Evolutionary conservation across 768 basidiomycete genomes (phyloP), one percentile per base, ranked within the genome.

Genomic region (Termitomyces sp.): DNA sequence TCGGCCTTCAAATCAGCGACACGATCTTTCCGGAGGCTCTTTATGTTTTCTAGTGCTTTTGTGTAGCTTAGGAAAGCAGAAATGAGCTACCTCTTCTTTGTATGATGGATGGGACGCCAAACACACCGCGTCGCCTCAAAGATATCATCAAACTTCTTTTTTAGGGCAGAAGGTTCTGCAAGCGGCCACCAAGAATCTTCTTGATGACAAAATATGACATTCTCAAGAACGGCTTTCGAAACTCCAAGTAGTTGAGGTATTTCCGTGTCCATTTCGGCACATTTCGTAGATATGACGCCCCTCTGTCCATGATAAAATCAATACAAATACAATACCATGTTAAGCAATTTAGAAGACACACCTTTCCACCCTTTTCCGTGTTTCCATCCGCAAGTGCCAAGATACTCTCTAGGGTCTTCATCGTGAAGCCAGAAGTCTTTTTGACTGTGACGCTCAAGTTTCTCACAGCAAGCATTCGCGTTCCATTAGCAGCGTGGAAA

Each of bases 111-210:
- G 33, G 5, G 1, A 31, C 18, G 46, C 44, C 44, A 36, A 44
- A 68, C 77, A 34, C 53, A 91, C 94, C 90, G 89, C 20, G 95
- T 98, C 4, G 97, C 97, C 72, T 99, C 97, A 66, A 99, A 98
- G 58, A 99, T 99, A 67, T 99, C 97, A 66, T 99, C 97, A 61
- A 99, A 99, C 70, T 98, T 98, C 81, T 98, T 98, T 81, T 99
- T 99, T 39, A 99, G 74, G 0, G 86, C 82, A 12, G 91, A 76
- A 2, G 96, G 91, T 65, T 98, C 97, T 0, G 95, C 81, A 24
- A 99, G 80, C 0, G 97, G 97, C 97, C 97, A 99, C 67, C 93
- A 98, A 0, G 94, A 95, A 55, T 99, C 97, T 67, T 99, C 97
- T 73, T 99, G 97, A 72, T 99, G 97, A 72, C 97, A 99, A 68